Conservation (phyloP, 2,329 filamentous ascomycete genomes). For the Alternaria rosae region DNA sequence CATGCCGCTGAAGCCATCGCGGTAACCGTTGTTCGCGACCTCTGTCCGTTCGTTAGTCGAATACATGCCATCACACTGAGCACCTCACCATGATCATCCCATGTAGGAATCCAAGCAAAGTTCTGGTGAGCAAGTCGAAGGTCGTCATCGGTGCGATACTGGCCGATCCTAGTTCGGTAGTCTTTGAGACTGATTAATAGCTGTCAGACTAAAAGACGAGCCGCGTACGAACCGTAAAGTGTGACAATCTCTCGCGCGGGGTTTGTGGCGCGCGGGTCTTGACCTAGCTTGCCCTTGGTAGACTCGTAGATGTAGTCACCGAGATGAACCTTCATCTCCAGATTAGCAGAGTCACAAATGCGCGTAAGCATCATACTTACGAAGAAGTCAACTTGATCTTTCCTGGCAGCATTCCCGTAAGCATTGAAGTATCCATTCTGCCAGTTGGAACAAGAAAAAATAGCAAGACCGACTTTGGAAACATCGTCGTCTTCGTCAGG, state of each 20-base stretch:
- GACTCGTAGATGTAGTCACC: conserved; percentile 57
- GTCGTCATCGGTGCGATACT: conserved; percentile 52
- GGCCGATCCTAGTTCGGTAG: conserved; percentile 52
- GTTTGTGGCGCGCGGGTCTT: conserved; percentile 29
- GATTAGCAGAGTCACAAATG: not conserved
- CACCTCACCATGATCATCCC: conserved; percentile 50
- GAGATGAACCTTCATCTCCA: conserved; percentile 48
- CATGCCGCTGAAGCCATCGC: conserved; percentile 50
- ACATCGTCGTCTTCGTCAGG: conserved; percentile 65
- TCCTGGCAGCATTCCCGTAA: conserved; percentile 51
- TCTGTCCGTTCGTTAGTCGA: conserved; percentile 36
- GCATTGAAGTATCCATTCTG: conserved; percentile 59
- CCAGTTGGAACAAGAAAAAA: conserved; percentile 72
- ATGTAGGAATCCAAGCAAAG: conserved; percentile 55
- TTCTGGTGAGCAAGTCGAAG: conserved; percentile 50
- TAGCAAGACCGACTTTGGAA: conserved; percentile 66
- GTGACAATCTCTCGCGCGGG: conserved; percentile 50
- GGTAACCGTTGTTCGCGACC: conserved; percentile 53
- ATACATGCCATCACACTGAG: not conserved
- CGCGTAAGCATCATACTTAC: not conserved
- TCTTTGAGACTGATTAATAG: conserved; percentile 27
- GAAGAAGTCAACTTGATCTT: conserved; percentile 66
- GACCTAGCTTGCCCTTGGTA: conserved; percentile 36
- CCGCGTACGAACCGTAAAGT: conserved; percentile 41
- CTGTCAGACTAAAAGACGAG: not conserved